Conservation (phyloP, 441 rosid species). For the Heliophila coronopifolia region DNA sequence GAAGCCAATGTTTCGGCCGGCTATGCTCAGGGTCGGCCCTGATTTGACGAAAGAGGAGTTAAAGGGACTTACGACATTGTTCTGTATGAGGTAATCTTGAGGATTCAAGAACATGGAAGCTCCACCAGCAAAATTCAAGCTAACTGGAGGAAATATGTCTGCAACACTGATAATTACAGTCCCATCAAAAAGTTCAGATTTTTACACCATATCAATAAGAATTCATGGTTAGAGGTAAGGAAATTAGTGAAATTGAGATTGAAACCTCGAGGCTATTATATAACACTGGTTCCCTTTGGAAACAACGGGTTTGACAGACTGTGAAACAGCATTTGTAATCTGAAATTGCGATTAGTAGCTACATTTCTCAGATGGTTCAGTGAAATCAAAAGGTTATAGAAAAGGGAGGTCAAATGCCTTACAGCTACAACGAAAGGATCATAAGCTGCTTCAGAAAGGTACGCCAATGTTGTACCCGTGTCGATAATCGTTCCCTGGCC, state of each 20-base stretch:
- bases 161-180: conserved; percentile 37
- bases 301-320: conserved; percentile 43
- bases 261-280: conserved; percentile 60
- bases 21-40: no score
- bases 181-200: neutral
- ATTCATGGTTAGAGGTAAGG: neutral
- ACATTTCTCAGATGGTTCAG: neutral
- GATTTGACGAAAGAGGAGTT: neutral
- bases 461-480: conserved; percentile 93
- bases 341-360: conserved; percentile 28
- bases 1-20: no score
- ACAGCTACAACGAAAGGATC: conserved; percentile 65
- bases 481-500: conserved; percentile 80
- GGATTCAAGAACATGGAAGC: conserved; percentile 71
- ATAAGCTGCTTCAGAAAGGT: conserved; percentile 77
- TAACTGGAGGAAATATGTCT: conserved; percentile 73
- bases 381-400: neutral
- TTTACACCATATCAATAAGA: neutral
- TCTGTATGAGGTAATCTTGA: conserved; percentile 74
- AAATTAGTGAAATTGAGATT: conserved; percentile 9
- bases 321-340: conserved; percentile 54
- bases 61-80: conserved; percentile 51
- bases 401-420: conserved; percentile 30
- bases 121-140: conserved; percentile 77
- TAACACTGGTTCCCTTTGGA: conserved; percentile 65